Evolutionary conservation across 1,284 basidiomycete genomes (phyloP).

Genomic region (Ceratobasidium sp.): DNA sequence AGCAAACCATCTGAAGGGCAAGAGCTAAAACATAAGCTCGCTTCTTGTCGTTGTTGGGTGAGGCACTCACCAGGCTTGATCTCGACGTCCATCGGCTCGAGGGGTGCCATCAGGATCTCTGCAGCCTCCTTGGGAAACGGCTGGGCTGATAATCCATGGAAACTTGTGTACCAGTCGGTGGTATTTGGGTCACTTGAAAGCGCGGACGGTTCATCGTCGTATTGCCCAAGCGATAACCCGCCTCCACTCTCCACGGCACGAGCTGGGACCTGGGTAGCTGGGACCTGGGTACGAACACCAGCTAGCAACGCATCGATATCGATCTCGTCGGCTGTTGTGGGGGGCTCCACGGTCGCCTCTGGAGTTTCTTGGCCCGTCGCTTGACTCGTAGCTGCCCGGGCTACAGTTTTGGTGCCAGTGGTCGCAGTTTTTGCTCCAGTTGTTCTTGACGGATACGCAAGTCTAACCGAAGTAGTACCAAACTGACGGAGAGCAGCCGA

Average conservation of each 20-base stretch:
- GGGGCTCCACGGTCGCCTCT: constrained; percentile 8
- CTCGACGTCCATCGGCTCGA: constrained; percentile 86
- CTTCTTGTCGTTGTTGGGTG: constrained; percentile 5
- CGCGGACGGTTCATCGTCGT: constrained; percentile 4
- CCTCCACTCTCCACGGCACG: constrained; percentile 13
- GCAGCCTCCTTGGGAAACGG: constrained; percentile 84
- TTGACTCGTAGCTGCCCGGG: constrained; percentile 30
- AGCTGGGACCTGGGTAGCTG: neutral
- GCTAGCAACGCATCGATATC: constrained; percentile 3
- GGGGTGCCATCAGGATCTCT: constrained; percentile 76
- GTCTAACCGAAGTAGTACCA: constrained; percentile 12
- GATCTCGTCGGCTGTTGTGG: constrained; percentile 15
- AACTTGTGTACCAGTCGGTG: constrained; percentile 90
- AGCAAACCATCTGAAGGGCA: constrained; percentile 80
- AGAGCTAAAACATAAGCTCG: neutral
- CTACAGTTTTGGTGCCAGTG: constrained; percentile 28
- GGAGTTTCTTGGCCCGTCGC: constrained; percentile 33
- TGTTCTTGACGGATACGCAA: neutral
- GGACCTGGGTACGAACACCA: neutral
- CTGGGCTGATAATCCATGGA: constrained; percentile 80
- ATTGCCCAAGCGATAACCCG: neutral
- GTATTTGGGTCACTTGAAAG: constrained; percentile 49
- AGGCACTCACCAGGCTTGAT: constrained; percentile 85
- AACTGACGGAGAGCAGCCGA: neutral
- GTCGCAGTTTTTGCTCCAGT: neutral